phyloP scores from a whole-genome alignment of 176 grass and related monocot species.

The Musa beccarii region DNA sequence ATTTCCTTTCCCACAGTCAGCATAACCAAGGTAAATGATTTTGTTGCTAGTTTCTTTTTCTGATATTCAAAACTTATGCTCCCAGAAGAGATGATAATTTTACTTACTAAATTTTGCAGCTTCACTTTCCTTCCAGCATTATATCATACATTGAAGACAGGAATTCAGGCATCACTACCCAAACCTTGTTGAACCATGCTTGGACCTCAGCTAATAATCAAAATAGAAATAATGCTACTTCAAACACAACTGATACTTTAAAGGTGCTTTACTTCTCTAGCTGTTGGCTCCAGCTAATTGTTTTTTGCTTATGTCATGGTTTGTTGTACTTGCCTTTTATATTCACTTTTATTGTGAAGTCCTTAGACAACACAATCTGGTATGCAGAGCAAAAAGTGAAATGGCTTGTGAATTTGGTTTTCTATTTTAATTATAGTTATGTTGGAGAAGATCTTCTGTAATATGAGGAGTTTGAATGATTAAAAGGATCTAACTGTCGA shows the following conservation, averaged over 20 bases:
- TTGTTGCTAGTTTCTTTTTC: not conserved
- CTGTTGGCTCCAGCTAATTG: not conserved
- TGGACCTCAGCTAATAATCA: constrained; percentile 59
- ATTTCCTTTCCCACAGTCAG: constrained; percentile 17
- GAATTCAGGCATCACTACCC: constrained; percentile 85
- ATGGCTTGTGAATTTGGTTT: too few relatives aligned
- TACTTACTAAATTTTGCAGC: constrained; percentile 21
- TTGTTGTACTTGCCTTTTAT: not conserved
- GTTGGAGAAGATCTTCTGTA: too few relatives aligned
- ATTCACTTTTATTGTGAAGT: not conserved
- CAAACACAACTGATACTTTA: constrained; percentile 48
- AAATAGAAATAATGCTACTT: constrained; percentile 50
- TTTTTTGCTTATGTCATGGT: not conserved
- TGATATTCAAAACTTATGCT: not conserved
- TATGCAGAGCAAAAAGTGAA: too few relatives aligned
- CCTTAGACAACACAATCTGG: too few relatives aligned
- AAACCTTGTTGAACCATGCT: constrained; percentile 75
- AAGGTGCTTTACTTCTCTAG: constrained; percentile 39
- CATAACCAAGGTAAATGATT: constrained; percentile 7
- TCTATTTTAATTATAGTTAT: too few relatives aligned
- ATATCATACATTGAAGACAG: constrained; percentile 81
- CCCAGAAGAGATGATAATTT: constrained; percentile 4
- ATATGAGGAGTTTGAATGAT: too few relatives aligned
- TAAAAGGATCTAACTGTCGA: too few relatives aligned
- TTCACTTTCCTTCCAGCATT: constrained; percentile 74